Evolutionary conservation across 2,329 filamentous ascomycete species (phyloP).

Genomic region (Trichoderma sp.): DNA sequence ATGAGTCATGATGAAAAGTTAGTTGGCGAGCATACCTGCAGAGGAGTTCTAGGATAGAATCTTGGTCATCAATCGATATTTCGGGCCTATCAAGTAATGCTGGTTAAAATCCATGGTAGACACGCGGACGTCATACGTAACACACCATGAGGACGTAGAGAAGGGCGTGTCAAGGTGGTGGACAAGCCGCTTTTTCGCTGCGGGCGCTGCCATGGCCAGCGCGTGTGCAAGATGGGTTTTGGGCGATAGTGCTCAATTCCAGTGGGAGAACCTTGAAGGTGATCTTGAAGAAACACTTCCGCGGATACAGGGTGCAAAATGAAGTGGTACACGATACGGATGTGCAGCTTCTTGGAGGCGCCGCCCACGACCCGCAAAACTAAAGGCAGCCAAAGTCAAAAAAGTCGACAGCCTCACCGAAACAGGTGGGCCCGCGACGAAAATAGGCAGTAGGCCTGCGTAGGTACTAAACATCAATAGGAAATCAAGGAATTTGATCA

Average conservation of each 20-base stretch:
- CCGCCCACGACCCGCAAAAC: neutral
- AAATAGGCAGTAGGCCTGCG: too few species aligned
- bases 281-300: neutral
- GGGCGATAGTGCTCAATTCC: neutral
- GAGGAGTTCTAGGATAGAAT: slow-evolving; percentile 67
- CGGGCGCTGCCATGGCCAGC: slow-evolving; percentile 27
- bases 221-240: neutral
- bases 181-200: slow-evolving; percentile 58
- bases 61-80: slow-evolving; percentile 61
- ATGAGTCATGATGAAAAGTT: neutral
- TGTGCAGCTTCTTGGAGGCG: neutral
- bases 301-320: neutral
- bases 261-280: neutral
- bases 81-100: slow-evolving; percentile 56
- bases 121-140: neutral
- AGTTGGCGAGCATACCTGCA: slow-evolving; percentile 56
- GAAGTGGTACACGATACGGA: neutral
- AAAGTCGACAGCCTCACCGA: neutral
- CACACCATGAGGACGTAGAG: slow-evolving; percentile 62
- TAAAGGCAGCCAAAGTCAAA: neutral
- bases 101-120: neutral
- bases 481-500: too few species aligned
- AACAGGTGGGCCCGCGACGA: neutral
- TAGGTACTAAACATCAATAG: too few species aligned
- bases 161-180: slow-evolving; percentile 70